Base-by-base conservation (phyloP, 2,329 filamentous ascomycete genomes). In the Monosporascus sp. region DNA sequence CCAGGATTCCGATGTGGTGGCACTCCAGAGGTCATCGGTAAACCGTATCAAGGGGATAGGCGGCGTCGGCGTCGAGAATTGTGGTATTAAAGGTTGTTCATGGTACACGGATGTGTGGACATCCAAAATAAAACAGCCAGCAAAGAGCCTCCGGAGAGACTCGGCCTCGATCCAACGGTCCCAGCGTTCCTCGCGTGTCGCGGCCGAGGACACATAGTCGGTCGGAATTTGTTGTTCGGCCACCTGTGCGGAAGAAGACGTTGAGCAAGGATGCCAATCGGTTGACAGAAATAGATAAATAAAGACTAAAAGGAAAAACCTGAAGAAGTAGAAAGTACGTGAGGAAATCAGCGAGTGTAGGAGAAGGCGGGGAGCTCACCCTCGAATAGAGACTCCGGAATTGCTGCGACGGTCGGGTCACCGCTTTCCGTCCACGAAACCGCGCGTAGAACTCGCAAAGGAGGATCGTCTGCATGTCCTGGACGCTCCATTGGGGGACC, bases 111-210 rank as follows among this genome's bases (percentile, higher is more conserved):
- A 75, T 61, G 78, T 74, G 55, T 83, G 81, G 6, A 77, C 71
- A 62, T 84, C 81, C 52, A 81, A 69, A 50, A 82, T 66, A 64
- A 83, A 82, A 66, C 79, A 84, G 15, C 75, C 76, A 36, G 77
- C 71, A n/a, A 82, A 68, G 27, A 84, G 71, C 42, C 82, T 76
- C 51, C 79, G 76, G 51, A 70, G 72, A 7, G 77, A 71, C 65
- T 85, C 82, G 48, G 68, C 65, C 46, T 76, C 67, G 41, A 83
- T 64, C 82, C 82, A 84, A 54, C 67, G 60, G 39, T 67, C 69
- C 81, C 81, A 84, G 47, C 69, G 70, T 53, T 67, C 66, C 34
- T 69, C 61, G 27, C 60, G 64, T 47, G 67, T 61, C 53, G 55
- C 49, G 48, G 57, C 34, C 44, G 59, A 50, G 22, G 51, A 50